phyloP scores from a whole-genome alignment of 2,329 filamentous ascomycete species.

The Colletotrichum truncatum region DNA sequence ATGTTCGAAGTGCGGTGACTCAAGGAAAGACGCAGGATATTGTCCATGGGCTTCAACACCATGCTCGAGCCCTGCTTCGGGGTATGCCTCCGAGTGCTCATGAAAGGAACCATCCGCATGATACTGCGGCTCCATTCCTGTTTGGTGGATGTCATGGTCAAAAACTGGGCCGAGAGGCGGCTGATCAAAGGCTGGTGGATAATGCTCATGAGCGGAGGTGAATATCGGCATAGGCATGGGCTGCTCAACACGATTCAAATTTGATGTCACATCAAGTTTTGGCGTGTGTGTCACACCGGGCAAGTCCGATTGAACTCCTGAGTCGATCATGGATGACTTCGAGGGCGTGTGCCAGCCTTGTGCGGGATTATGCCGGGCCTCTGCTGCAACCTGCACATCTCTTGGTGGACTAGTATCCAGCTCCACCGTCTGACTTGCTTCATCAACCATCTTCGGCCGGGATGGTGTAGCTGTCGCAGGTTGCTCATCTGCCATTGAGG shows the following conservation, averaged over 20 bases:
- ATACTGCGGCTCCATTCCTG: slow-evolving; percentile 7
- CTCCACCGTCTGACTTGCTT: slow-evolving; percentile 41
- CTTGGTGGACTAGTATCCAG: slow-evolving; percentile 31
- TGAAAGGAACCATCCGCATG: background rate
- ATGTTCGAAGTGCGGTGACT: slow-evolving; percentile 9
- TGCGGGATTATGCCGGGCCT: slow-evolving; percentile 13
- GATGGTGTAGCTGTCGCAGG: slow-evolving; percentile 21
- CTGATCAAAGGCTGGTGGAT: slow-evolving; percentile 17
- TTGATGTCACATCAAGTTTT: background rate
- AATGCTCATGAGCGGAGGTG: slow-evolving; percentile 12
- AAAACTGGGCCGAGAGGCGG: slow-evolving; percentile 6
- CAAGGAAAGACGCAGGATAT: slow-evolving; percentile 19
- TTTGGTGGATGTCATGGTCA: background rate
- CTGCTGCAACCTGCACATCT: slow-evolving; percentile 27
- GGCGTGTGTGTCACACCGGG: background rate
- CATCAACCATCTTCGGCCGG: slow-evolving; percentile 39
- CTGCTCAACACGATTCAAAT: slow-evolving; percentile 7
- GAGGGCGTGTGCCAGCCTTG: slow-evolving; percentile 20
- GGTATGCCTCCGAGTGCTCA: slow-evolving; percentile 11
- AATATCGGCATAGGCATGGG: slow-evolving; percentile 12
- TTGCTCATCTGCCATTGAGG: slow-evolving; percentile 13
- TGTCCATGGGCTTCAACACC: background rate
- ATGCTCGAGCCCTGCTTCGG: slow-evolving; percentile 17
- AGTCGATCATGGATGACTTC: slow-evolving; percentile 25
- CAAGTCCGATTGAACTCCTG: slow-evolving; percentile 21